These are phyloP conservation scores for Cupressus sempervirens DNA, from an alignment of 75 land plant genomes.

Conservation along the genomic window DNA sequence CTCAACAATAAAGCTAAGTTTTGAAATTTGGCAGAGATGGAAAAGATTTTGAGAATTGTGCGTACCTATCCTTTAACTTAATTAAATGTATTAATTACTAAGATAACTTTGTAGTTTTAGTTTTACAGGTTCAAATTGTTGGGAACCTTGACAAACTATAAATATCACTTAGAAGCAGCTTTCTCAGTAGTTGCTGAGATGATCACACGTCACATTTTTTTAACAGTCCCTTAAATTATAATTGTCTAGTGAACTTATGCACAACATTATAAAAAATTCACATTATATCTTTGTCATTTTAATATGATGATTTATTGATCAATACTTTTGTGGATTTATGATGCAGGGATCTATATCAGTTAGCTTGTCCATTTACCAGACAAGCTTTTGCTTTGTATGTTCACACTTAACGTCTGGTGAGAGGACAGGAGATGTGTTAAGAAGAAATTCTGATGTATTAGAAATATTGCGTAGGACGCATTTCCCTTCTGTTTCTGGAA, in stretches of 20 bases:
- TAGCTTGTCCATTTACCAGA: conserved; percentile 78
- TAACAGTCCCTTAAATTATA: not conserved
- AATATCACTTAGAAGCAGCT: too few relatives aligned
- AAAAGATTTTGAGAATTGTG: not conserved
- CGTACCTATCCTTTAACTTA: not conserved
- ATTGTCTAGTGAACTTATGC: not conserved
- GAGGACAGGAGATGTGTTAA: conserved; percentile 55
- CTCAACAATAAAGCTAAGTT: not conserved
- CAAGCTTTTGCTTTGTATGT: conserved; percentile 75
- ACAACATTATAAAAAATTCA: not conserved
- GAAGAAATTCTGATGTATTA: conserved; percentile 72
- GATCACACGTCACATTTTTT: not conserved
- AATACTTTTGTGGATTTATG: not conserved
- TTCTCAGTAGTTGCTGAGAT: not conserved
- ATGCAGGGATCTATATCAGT: conserved; percentile 82
- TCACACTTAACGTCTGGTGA: conserved; percentile 78
- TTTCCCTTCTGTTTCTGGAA: conserved; percentile 26
- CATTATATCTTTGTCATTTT: not conserved
- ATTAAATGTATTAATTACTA: not conserved
- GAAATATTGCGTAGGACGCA: conserved; percentile 67
- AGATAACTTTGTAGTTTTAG: not conserved
- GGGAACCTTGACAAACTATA: too few relatives aligned
- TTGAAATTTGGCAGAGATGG: not conserved
- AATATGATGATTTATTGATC: not conserved
- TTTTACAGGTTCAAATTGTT: not conserved